Evolutionary conservation across 257 asterid species (phyloP), one percentile per base, ranked within the genome.

Genomic region (Perilla frutescens): DNA sequence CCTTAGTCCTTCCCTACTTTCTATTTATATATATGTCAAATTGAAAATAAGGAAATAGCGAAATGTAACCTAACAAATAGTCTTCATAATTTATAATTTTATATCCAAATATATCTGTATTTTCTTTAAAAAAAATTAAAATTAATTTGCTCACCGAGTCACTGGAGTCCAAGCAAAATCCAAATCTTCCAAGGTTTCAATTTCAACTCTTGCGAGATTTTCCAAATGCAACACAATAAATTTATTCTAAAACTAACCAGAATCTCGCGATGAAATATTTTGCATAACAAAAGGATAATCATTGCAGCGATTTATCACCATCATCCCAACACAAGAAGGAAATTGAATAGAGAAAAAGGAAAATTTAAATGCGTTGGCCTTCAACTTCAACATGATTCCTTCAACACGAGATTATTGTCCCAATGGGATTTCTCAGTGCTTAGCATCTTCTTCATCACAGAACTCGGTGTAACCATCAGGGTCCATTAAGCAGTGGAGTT

Each of bases 361-460:
- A 64, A 50, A 37, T 8, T 9, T 31, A 36, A 51, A 37, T 37
- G 54, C 37, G 4, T 31, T 3, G 53, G 10, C 43, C 48, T 7
- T 39, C n/a, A 47, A 58, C 70, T 40, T 50, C 32, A 15, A 68
- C 72, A 77, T 3, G 64, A 74, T 36, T 71, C 75, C 55, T 58
- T 71, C 6, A 12, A 60, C 11, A 68, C 41, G 73, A 55, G 50
- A 34, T 50, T 50, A 34, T 67, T 73, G 65, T 68, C 70, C 32
- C 57, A 53, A 9, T 58, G 68, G 68, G 62, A 66, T 73, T 59
- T 55, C 66, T 89, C 87, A 94, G 81, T 94, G 96, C 44, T 74
- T 64, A 8, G 83, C 90, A 77, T 91, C 91, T 81, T 94, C 99
- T 80, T 90, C 96, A 62, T 85, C 98, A 68, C 99, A 94, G 80